Conservation (phyloP, 2,329 filamentous ascomycete species). For the Fusarium sp. region DNA sequence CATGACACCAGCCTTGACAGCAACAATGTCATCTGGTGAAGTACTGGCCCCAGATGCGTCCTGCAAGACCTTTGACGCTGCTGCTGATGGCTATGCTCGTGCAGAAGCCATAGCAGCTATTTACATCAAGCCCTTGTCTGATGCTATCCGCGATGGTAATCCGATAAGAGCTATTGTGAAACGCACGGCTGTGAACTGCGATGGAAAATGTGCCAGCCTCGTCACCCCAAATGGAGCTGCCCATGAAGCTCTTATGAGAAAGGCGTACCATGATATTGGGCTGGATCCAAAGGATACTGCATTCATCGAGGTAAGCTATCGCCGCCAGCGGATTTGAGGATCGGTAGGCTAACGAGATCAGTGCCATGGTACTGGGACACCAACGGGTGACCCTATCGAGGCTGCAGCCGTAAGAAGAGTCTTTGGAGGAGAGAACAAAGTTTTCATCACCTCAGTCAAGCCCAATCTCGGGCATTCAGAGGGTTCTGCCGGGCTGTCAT, state of each 20-base stretch:
- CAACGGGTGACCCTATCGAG: conserved; percentile 33
- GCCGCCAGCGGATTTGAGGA: too few relatives aligned
- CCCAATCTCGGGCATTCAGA: conserved; percentile 51
- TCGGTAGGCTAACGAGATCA: neutral
- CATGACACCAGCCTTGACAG: neutral
- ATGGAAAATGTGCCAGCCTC: neutral
- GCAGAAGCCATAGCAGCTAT: conserved; percentile 6
- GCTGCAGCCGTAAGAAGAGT: conserved; percentile 1
- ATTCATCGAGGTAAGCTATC: conserved; percentile 1
- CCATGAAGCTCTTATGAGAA: conserved; percentile 48
- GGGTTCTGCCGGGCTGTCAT: conserved; percentile 36
- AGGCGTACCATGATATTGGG: conserved; percentile 42
- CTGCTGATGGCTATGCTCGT: neutral
- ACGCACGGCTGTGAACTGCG: neutral
- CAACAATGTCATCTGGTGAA: conserved; percentile 16
- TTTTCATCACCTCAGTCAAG: conserved; percentile 46
- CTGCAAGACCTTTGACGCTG: conserved; percentile 25
- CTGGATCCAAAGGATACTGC: conserved; percentile 30
- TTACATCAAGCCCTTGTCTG: neutral
- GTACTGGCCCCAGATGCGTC: conserved; percentile 54
- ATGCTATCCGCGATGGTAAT: conserved; percentile 10
- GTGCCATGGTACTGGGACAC: conserved; percentile 41
- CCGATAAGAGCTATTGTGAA: neutral
- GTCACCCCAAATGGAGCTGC: conserved; percentile 12
- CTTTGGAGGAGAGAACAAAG: neutral